These are phyloP conservation scores for Paxillus rubicundulus DNA, from an alignment of 768 basidiomycete species.

Conservation along the genomic window DNA sequence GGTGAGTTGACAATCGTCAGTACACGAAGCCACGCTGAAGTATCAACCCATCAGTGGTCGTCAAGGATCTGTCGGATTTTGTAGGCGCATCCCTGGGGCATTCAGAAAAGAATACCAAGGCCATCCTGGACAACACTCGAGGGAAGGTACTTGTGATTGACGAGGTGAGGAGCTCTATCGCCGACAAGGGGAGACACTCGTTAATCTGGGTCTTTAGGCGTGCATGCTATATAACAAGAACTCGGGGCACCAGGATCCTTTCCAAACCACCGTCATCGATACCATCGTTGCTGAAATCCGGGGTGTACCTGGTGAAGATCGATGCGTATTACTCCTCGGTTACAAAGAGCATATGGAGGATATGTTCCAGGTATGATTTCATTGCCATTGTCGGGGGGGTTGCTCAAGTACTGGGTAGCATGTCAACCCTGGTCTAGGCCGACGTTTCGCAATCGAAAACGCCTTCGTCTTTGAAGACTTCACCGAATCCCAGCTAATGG, in stretches of 20 bases:
- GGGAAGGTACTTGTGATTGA: conserved; percentile 74
- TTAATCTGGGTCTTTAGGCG: conserved; percentile 37
- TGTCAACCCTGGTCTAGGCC: conserved; percentile 63
- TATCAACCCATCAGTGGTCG: conserved; percentile 42
- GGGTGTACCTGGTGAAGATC: conserved; percentile 64
- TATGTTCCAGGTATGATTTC: conserved; percentile 61
- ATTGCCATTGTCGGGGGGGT: background rate
- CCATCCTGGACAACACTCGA: conserved; percentile 52
- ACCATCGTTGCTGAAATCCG: conserved; percentile 75
- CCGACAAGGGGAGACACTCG: conserved; percentile 3
- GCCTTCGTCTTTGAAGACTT: conserved; percentile 70
- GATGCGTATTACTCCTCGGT: conserved; percentile 63
- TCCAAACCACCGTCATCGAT: conserved; percentile 68
- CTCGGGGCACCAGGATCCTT: conserved; percentile 41
- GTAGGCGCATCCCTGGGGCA: conserved; percentile 56
- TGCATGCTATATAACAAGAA: conserved; percentile 57
- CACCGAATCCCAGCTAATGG: conserved; percentile 46
- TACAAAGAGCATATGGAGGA: conserved; percentile 67
- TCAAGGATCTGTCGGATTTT: conserved; percentile 70
- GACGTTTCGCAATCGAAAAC: conserved; percentile 67
- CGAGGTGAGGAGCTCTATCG: conserved; percentile 42
- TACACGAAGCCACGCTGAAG: background rate
- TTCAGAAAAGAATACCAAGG: conserved; percentile 64
- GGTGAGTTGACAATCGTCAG: conserved; percentile 34
- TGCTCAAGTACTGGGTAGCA: conserved; percentile 40